Evolutionary conservation across 129 eudicot species (phyloP), one percentile per base, ranked within the genome.

Genomic region (Logfia minima): DNA sequence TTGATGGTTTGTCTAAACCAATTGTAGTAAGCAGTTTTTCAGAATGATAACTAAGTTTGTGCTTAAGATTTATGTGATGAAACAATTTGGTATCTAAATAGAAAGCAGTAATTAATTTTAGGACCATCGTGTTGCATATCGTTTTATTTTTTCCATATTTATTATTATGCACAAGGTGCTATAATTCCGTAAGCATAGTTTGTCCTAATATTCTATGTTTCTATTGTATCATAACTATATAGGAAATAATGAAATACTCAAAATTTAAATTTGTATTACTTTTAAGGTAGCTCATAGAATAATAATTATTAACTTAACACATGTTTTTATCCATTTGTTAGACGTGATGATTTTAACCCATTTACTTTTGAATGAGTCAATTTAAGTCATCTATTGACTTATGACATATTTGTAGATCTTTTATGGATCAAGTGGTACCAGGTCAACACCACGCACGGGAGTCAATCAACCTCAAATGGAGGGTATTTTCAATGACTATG

Each of bases 231-330:
- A 91, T 97, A 93, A 90, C 80, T 93, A 89, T 73, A 84, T 72
- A 11, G 97, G 97, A 72, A 89, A 87, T 81, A 93, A 86, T 86
- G 93, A 86, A 75, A 89, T 91, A 92, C 98, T 93, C 22, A 83
- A 93, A 89, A 84, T 90, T 96, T 74, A 97, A 93, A 84, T 96
- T 88, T 96, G 98, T 93, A 81, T 75, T 58, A 45, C 65, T 71
- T 32, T 62, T 45, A 48, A 70, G 45, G 21, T 70, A 26, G 45
- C 66, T 66, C 78, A 81, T 24, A 66, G 55, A n/a, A 8, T 58
- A 64, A 48, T 41, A 26, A 34, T 8, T 52, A 73, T 65, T 17
- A 79, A 68, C 61, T 74, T 79, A 22, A 75, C 34, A 51, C 29
- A 60, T 41, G 37, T 76, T 78, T 37, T 37, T 37, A 37, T 37